phyloP scores from a whole-genome alignment of 1,284 basidiomycete genomes.

The Naganishia albida region DNA sequence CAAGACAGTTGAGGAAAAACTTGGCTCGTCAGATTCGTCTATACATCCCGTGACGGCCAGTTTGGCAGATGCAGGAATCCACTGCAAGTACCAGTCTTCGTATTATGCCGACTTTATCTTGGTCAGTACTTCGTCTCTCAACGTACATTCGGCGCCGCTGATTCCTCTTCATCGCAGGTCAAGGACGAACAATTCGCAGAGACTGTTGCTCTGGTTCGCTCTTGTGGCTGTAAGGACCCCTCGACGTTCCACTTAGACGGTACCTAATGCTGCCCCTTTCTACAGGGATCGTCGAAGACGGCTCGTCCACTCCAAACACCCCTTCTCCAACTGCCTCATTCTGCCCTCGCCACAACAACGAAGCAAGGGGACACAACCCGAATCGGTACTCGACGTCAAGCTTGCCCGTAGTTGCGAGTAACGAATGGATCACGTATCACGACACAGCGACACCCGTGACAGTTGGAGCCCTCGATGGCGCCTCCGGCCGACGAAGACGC shows the following conservation, averaged over 20 bases:
- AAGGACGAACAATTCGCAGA: slow-evolving; percentile 44
- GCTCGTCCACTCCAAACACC: not conserved
- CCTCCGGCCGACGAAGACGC: not conserved
- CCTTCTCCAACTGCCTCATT: not conserved
- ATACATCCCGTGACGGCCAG: slow-evolving; percentile 74
- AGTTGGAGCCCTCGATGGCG: not conserved
- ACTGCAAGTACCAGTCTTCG: slow-evolving; percentile 79
- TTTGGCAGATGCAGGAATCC: slow-evolving; percentile 74
- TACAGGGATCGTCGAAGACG: slow-evolving; percentile 4
- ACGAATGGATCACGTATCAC: slow-evolving; percentile 23
- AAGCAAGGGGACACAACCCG: not conserved
- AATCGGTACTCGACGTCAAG: slow-evolving; percentile 18
- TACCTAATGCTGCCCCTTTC: not conserved
- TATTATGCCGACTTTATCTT: slow-evolving; percentile 83
- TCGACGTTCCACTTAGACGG: slow-evolving; percentile 2
- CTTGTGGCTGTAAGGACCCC: slow-evolving; percentile 45
- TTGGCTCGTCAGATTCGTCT: slow-evolving; percentile 14
- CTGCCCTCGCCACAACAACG: not conserved
- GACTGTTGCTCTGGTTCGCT: slow-evolving; percentile 42
- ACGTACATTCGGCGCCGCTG: slow-evolving; percentile 24
- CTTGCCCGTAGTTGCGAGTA: not conserved
- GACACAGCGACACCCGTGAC: not conserved
- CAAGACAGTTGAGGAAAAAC: not conserved
- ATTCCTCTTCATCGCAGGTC: slow-evolving; percentile 26
- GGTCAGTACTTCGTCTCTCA: slow-evolving; percentile 53